phyloP scores from a whole-genome alignment of 1,139 yeast species.

The Taphrina betulina region DNA sequence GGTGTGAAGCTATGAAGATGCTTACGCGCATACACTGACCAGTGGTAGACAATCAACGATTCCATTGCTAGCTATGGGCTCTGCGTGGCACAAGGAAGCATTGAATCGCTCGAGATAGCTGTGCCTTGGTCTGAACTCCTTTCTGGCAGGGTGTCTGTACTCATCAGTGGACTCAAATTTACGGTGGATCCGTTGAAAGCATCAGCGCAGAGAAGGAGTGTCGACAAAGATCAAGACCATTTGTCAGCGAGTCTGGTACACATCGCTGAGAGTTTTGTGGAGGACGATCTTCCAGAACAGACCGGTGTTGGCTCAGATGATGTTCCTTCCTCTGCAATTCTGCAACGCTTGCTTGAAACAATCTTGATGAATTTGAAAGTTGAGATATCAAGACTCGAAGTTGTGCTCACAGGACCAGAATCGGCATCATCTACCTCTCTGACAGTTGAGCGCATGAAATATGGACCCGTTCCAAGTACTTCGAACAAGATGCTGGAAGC shows the following conservation, averaged over 20 bases:
- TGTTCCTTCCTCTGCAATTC: conserved; percentile 15
- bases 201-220: not conserved
- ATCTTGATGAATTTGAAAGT: conserved; percentile 2
- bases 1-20: no score
- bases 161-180: conserved; percentile 7
- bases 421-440: not conserved
- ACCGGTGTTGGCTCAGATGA: conserved; percentile 21
- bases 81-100: conserved; percentile 2
- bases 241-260: not conserved
- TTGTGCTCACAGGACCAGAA: not conserved
- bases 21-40: no score
- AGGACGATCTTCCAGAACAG: conserved; percentile 5
- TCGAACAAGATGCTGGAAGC: not conserved
- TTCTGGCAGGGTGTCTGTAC: conserved; percentile 6
- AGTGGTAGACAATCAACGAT: not conserved
- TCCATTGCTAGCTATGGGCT: conserved; percentile 2
- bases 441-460: no score
- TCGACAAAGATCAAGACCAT: not conserved
- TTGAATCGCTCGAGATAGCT: conserved; percentile 7
- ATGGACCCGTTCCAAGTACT: not conserved
- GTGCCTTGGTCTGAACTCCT: conserved; percentile 26
- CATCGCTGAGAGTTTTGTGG: conserved; percentile 9
- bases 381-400: not conserved
- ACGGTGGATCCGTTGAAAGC: not conserved
- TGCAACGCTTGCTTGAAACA: conserved; percentile 12